These are phyloP conservation scores for Withania somnifera DNA, from an alignment of 305 asterid genomes.

Conservation along the genomic window DNA sequence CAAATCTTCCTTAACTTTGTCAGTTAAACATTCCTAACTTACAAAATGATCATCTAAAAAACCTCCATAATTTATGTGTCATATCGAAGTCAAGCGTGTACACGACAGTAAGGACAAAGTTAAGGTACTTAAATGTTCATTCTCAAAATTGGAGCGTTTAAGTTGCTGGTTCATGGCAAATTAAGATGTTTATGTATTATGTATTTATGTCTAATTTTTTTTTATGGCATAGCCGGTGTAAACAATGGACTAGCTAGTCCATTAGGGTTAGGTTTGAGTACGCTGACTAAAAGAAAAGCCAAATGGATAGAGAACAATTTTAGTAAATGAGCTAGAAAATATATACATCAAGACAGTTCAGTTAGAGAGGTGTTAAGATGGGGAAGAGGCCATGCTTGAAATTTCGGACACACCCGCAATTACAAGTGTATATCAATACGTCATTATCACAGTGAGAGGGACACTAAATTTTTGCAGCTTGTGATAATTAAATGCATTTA, in stretches of 20 bases:
- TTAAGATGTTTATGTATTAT: neutral
- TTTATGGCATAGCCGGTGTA: neutral
- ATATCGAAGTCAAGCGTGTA: fast-evolving
- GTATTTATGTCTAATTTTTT: too few species aligned
- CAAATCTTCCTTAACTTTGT: neutral
- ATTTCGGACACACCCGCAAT: neutral
- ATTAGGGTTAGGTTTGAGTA: neutral
- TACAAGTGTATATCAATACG: neutral
- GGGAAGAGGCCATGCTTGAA: neutral
- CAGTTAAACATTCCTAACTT: neutral
- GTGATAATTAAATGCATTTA: neutral
- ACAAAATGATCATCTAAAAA: neutral
- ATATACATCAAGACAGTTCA: neutral
- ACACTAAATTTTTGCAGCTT: neutral
- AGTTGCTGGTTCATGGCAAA: neutral
- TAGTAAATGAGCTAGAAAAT: neutral
- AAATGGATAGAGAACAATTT: neutral
- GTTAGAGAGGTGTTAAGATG: neutral
- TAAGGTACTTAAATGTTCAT: too few species aligned
- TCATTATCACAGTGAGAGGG: neutral
- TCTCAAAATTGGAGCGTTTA: neutral
- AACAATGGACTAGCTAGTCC: neutral
- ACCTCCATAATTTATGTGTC: neutral
- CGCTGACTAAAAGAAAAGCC: neutral
- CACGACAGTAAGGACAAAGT: neutral